Conservation (phyloP, 768 basidiomycete species). For the Rhodotorula paludigena region DNA sequence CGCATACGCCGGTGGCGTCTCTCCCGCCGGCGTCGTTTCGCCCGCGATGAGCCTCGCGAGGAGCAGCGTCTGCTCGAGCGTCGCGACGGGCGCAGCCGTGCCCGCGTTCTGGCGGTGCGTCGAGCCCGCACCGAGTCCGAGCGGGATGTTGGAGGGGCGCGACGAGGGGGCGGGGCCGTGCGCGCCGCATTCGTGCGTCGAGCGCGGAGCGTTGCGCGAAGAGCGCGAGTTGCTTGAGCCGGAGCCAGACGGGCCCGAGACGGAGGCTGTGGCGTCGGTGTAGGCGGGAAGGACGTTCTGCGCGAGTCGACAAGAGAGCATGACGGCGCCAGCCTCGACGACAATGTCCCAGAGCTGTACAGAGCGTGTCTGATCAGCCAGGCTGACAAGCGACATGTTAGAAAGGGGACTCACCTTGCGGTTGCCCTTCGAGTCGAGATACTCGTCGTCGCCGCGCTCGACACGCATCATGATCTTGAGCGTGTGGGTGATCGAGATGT, state of each 20-base stretch:
- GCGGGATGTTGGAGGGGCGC: conserved; percentile 4
- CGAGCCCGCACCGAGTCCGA: conserved; percentile 7
- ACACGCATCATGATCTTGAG: conserved; percentile 79
- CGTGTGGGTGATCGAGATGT: conserved; percentile 67
- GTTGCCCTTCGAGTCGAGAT: conserved; percentile 63
- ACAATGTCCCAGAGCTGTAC: conserved; percentile 42
- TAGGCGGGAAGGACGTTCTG: conserved; percentile 77
- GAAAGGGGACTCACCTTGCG: conserved; percentile 52
- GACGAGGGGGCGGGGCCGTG: not conserved
- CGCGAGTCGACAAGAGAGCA: conserved; percentile 82
- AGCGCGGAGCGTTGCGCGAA: not conserved
- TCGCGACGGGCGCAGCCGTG: conserved; percentile 40
- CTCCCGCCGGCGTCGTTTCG: conserved; percentile 72
- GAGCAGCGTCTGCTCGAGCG: conserved; percentile 50
- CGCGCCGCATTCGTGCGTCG: not conserved
- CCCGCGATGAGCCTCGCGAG: conserved; percentile 80
- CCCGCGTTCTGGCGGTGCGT: conserved; percentile 19
- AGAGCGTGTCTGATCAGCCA: not conserved
- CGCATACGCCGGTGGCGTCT: conserved; percentile 74
- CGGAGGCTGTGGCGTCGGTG: conserved; percentile 36
- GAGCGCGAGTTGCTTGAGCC: not conserved
- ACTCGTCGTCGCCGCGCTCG: conserved; percentile 68
- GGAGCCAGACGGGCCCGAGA: not conserved
- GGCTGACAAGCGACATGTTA: not conserved
- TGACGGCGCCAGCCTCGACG: conserved; percentile 68